Conservation (phyloP, 202 grass and related monocot species). For the Zoysia matrella region DNA sequence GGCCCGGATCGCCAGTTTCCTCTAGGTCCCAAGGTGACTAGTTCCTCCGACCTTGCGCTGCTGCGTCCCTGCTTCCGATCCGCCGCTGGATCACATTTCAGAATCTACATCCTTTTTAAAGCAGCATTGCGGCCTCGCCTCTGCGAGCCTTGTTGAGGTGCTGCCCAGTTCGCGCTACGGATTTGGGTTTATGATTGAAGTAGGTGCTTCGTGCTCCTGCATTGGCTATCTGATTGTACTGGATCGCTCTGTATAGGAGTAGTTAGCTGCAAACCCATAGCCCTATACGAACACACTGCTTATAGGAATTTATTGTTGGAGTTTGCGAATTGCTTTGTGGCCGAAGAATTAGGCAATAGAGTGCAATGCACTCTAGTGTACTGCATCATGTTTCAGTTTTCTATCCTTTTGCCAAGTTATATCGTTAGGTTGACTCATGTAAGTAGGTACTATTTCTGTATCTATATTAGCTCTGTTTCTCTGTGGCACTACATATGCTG, state of each 20-base stretch:
- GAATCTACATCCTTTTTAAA: slow-evolving; percentile 22
- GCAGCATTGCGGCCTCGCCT: not conserved
- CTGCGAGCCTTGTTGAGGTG: not conserved
- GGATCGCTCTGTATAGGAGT: not conserved
- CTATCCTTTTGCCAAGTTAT: not conserved
- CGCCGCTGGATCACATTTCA: slow-evolving; percentile 10
- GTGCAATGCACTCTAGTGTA: not conserved
- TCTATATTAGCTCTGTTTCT: not conserved
- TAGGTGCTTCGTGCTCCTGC: not conserved
- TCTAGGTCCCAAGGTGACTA: slow-evolving; percentile 8
- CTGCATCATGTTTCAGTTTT: not conserved
- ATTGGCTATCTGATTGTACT: not conserved
- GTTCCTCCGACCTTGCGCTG: not conserved
- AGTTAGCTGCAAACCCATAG: not conserved
- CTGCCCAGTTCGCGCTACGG: not conserved
- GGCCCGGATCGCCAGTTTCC: slow-evolving; percentile 31
- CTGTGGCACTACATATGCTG: not conserved
- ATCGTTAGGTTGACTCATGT: not conserved
- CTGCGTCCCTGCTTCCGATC: not conserved
- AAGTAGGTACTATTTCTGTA: not conserved
- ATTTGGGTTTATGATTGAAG: slow-evolving; percentile 25
- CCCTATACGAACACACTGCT: not conserved
- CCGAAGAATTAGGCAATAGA: not conserved
- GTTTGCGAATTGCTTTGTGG: not conserved
- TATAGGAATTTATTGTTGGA: not conserved